Percentiles rank a stretch among this genome's conserved stretches.
Conservation (phyloP, 441 rosid species). For the Gossypium schwendimanii region DNA sequence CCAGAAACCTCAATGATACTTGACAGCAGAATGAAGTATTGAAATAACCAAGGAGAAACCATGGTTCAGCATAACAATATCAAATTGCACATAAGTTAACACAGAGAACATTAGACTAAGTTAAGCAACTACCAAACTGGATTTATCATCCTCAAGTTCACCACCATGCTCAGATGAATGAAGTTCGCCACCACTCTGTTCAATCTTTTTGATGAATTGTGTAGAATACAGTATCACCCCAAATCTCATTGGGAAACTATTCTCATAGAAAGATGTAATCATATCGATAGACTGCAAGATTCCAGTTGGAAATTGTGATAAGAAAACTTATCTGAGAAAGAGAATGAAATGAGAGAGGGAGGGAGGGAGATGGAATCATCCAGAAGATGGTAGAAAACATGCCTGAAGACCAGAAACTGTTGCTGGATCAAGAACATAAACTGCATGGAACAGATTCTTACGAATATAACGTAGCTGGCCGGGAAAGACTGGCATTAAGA, state of each 20-base stretch:
- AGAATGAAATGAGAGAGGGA: background rate
- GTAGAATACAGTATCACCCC: conserved; percentile 87
- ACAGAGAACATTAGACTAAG: background rate
- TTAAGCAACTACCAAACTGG: conserved; percentile 70
- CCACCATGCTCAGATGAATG: conserved; percentile 32
- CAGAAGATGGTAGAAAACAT: conserved; percentile 28
- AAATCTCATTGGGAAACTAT: conserved; percentile 84
- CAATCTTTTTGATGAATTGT: conserved; percentile 55
- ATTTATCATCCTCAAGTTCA: conserved; percentile 66
- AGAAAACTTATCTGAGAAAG: background rate
- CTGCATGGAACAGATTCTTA: conserved; percentile 95
- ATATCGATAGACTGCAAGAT: conserved; percentile 70
- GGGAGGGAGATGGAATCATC: conserved; percentile 8
- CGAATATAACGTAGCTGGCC: conserved; percentile 97
- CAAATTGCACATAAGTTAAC: background rate
- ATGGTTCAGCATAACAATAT: conserved; percentile 6
- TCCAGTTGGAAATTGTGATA: conserved; percentile 22
- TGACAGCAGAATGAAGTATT: conserved; percentile 6
- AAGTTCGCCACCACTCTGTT: conserved; percentile 49
- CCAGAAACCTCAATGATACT: conserved; percentile 6
- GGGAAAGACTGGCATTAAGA: conserved; percentile 98
- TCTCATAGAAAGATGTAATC: conserved; percentile 74
- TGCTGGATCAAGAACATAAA: conserved; percentile 91
- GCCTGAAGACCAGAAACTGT: conserved; percentile 80
- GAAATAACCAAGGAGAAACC: conserved; percentile 1